phyloP scores from a whole-genome alignment of 805 yeast species.

The Phaffomyces opuntiae region DNA sequence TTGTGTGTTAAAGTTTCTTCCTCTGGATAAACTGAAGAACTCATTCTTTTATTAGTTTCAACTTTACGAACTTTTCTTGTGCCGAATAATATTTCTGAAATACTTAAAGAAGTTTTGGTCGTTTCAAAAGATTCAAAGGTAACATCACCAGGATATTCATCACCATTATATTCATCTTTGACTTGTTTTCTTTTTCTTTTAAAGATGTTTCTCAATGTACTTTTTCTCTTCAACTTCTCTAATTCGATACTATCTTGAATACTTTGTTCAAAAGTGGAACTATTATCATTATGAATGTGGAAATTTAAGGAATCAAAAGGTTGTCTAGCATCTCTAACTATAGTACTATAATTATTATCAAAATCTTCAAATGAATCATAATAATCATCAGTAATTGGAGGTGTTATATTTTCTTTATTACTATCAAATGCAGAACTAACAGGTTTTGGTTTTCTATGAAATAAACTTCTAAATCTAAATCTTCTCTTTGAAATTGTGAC shows the following conservation, averaged over 20 bases:
- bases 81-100: conserved; percentile 8
- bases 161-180: not conserved
- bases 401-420: conserved; percentile 4
- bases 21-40: conserved; percentile 7
- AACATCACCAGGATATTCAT: not conserved
- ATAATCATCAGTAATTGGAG: conserved; percentile 1
- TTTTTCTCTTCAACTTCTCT: conserved; percentile 1
- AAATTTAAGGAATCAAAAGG: not conserved
- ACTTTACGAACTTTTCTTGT: not conserved
- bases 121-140: not conserved
- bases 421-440: not conserved
- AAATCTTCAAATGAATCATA: conserved; percentile 1
- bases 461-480: conserved; percentile 2
- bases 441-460: conserved; percentile 2
- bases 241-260: conserved; percentile 4
- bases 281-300: not conserved
- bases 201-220: conserved; percentile 1
- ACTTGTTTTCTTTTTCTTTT: not conserved
- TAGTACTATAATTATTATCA: not conserved
- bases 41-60: not conserved
- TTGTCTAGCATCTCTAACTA: not conserved
- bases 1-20: conserved; percentile 22
- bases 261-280: not conserved
- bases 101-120: not conserved
- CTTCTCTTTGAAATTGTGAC: not conserved